phyloP scores from a whole-genome alignment of 2,329 filamentous ascomycete genomes.

The Hypoxylon sp. region DNA sequence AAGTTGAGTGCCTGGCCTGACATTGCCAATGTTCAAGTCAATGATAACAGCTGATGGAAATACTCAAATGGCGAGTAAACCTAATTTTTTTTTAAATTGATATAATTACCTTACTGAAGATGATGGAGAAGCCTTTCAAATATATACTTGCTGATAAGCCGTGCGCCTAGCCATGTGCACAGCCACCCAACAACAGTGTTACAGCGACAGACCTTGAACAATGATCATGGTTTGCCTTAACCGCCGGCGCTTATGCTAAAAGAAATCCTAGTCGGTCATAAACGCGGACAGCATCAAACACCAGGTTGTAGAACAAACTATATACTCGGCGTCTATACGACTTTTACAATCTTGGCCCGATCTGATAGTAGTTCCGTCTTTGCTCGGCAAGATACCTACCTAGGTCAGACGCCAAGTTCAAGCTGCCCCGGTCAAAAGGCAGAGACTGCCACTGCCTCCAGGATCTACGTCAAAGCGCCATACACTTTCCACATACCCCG shows the following conservation, averaged over 20 bases:
- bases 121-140: background rate
- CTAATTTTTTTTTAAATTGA: background rate
- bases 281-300: no score
- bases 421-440: background rate
- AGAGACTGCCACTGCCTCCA: background rate
- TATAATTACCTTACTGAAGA: background rate
- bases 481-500: background rate
- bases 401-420: constrained; percentile 1
- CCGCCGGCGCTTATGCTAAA: background rate
- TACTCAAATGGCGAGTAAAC: no score
- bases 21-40: no score
- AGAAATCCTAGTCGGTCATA: background rate
- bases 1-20: background rate
- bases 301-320: background rate
- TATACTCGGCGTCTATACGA: background rate
- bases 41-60: background rate
- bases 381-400: background rate
- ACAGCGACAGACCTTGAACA: background rate
- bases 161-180: background rate
- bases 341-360: background rate
- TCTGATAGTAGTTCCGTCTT: background rate
- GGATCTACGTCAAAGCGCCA: background rate
- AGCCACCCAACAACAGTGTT: background rate
- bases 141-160: background rate
- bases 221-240: background rate